Base-by-base conservation (phyloP, 225 moss, liverwort and hornwort genomes). In the Antitrichia curtipendula region DNA sequence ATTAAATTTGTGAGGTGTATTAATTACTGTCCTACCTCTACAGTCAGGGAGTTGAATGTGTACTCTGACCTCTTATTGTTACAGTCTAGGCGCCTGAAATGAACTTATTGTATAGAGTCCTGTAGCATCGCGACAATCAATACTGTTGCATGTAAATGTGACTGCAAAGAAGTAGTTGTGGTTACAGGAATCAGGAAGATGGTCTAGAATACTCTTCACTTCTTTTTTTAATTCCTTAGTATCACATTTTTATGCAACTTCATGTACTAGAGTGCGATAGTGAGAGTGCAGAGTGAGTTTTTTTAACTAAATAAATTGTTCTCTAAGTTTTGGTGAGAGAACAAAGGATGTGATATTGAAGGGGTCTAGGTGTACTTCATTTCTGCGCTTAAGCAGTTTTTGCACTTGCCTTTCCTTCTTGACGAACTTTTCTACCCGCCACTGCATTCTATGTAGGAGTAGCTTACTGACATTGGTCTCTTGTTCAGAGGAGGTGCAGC, bases 401-500 rank as follows among this genome's bases (percentile, higher is more conserved):
- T 73, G 28, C 53, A 59, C 72, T 74, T 87, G 54, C 21, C 71
- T 87, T 31, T 80, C 57, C 50, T 21, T 57, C n/a, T 71, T 74
- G 58, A 64, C 66, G 34, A 34, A 82, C 56, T 38, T 77, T 41
- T 86, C 63, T 87, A 31, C 73, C 82, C 70, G 15, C 76, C 70
- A 87, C 40, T 62, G 53, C 50, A 83, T 85, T 64, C 34, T 75
- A 53, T 69, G 43, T 75, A 11, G 57, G n/a, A 75, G 56, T 56
- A 52, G 59, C 86, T 87, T 82, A 59, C 32, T 64, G 77, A 86
- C 58, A 69, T 84, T 89, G 74, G 38, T 50, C 73, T 75, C 69
- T 83, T 93, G 69, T 89, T 60, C 88, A 98, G 98, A 85, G 94
- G 99, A 97, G 87, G 92, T 94, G 61, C 93, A 92, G 90, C 93